These are phyloP conservation scores for Rhodomyrtus tomentosa DNA, from an alignment of 345 rosid genomes.

Conservation along the genomic window DNA sequence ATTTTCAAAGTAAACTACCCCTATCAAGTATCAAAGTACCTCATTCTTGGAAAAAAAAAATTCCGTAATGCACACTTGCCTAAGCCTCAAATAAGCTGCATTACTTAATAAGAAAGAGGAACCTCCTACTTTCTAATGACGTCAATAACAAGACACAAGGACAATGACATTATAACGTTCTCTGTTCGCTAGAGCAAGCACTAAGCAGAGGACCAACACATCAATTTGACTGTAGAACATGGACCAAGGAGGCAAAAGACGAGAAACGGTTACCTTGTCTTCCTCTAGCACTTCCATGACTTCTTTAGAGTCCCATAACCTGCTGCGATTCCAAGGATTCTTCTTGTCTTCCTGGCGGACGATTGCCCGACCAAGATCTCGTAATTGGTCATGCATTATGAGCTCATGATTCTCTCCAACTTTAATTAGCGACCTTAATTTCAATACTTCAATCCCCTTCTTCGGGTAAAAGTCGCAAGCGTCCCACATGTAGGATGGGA, in stretches of 20 bases:
- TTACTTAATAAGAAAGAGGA: too few relatives aligned
- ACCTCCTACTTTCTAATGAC: too few relatives aligned
- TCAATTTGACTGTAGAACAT: too few relatives aligned
- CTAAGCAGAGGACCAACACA: neutral
- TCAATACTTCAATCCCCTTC: neutral
- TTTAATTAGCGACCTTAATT: neutral
- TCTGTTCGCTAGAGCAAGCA: neutral
- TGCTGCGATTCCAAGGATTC: neutral
- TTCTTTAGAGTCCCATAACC: neutral
- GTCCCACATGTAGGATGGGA: neutral
- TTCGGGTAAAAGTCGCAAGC: neutral
- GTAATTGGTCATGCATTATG: neutral
- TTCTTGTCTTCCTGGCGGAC: neutral
- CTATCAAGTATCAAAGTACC: too few relatives aligned
- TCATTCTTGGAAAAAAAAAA: too few relatives aligned
- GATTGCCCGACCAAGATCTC: constrained; percentile 1
- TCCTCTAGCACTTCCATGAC: neutral
- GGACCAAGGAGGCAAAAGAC: neutral
- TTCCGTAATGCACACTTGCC: too few relatives aligned
- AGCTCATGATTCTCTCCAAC: neutral
- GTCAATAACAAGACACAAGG: too few relatives aligned
- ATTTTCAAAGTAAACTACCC: too few relatives aligned
- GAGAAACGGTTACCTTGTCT: neutral
- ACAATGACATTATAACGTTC: neutral
- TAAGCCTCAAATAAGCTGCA: too few relatives aligned